phyloP scores from a whole-genome alignment of 1,284 basidiomycete genomes.

The Tetrapyrgos nigripes region DNA sequence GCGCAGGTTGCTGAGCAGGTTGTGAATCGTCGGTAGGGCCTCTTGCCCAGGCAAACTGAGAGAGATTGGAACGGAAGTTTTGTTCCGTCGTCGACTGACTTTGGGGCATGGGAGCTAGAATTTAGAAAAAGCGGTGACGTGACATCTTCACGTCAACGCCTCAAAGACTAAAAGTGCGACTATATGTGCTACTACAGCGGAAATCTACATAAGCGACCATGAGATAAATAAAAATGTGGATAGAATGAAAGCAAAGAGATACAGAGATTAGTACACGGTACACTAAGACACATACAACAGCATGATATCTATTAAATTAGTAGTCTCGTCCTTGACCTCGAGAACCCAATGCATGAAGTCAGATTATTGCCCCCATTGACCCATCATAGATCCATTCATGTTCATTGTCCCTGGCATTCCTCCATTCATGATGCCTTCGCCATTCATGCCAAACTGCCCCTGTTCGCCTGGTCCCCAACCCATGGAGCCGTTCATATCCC shows the following conservation, averaged over 20 bases:
- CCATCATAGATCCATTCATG: slow-evolving; percentile 22
- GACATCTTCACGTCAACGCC: no score
- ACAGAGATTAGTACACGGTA: background rate
- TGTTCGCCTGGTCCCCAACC: slow-evolving; percentile 44
- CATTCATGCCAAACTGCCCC: slow-evolving; percentile 39
- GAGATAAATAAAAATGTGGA: no score
- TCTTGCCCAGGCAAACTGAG: slow-evolving; percentile 88
- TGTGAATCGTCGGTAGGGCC: slow-evolving; percentile 76
- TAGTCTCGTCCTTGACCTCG: background rate
- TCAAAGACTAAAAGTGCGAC: no score
- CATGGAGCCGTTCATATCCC: slow-evolving; percentile 17
- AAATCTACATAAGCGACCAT: no score
- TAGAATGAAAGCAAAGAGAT: no score
- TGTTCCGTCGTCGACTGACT: slow-evolving; percentile 61
- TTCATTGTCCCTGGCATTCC: slow-evolving; percentile 22
- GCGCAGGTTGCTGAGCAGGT: slow-evolving; percentile 38
- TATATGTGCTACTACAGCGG: background rate
- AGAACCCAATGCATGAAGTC: background rate
- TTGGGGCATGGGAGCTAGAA: no score
- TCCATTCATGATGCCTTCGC: slow-evolving; percentile 34
- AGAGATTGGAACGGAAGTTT: slow-evolving; percentile 71
- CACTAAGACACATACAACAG: background rate
- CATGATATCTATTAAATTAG: background rate
- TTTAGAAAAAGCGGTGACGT: no score
- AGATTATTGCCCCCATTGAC: slow-evolving; percentile 21